Evolutionary conservation across 176 grass and related monocot genomes (phyloP).

Genomic region (Paspalum vaginatum): DNA sequence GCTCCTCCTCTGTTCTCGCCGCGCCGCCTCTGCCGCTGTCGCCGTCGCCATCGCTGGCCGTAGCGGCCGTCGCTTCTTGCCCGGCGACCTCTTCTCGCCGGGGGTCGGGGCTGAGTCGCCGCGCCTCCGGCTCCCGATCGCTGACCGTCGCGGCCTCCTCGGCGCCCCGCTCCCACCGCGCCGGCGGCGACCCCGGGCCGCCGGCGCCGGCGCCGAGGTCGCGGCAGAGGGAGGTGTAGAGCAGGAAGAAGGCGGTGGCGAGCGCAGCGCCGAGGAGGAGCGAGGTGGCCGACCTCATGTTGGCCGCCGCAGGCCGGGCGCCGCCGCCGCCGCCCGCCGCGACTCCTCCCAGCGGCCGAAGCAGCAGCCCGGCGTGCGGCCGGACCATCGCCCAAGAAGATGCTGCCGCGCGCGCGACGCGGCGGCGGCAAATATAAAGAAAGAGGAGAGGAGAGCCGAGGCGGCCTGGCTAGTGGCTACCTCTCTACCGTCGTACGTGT

Average conservation of each 20-base stretch:
- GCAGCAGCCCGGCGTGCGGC: neutral
- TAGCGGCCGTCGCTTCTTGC: neutral
- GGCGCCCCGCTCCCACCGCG: neutral
- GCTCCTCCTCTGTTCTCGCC: neutral
- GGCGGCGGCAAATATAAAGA: no score
- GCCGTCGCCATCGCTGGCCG: neutral
- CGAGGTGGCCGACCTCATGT: conserved; percentile 54
- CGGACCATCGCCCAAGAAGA: neutral
- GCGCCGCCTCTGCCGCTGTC: neutral
- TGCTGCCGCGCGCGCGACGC: no score
- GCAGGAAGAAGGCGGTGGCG: conserved; percentile 57
- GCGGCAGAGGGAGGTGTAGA: conserved; percentile 50
- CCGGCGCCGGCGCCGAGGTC: conserved; percentile 5
- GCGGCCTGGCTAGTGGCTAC: no score
- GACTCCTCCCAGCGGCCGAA: neutral
- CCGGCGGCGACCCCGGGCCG: neutral
- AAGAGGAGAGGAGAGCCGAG: no score
- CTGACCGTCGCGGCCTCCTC: neutral
- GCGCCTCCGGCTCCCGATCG: no score
- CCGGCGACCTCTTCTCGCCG: neutral
- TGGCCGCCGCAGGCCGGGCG: neutral
- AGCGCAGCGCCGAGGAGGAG: conserved; percentile 63
- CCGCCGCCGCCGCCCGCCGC: neutral
- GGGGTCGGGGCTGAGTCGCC: neutral
- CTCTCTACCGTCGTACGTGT: neutral